Percentiles rank a stretch among this genome's conserved stretches.
Conservation (phyloP, 139 green algal species). For the Closterium sp. region DNA sequence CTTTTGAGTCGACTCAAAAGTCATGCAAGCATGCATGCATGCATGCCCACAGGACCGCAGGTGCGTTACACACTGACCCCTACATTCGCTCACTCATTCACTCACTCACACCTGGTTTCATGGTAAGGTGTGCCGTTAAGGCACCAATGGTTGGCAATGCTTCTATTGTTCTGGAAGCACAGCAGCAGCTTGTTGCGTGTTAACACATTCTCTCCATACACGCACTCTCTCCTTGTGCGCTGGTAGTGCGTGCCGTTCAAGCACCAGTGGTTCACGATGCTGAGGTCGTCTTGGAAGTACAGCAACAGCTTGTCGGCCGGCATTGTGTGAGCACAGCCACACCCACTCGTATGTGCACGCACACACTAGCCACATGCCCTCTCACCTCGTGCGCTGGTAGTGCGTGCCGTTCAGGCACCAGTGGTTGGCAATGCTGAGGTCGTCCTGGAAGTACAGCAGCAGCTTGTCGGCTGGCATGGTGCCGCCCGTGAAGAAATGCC, state of each 20-base stretch:
- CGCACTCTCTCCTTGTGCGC: conserved; percentile 56
- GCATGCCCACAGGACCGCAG: no score
- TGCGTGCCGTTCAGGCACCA: conserved; percentile 87
- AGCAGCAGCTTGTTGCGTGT: neutral
- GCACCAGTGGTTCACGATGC: conserved; percentile 69
- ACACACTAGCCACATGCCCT: neutral
- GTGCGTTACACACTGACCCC: no score
- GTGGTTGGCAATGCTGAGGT: conserved; percentile 66
- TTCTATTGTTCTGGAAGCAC: neutral
- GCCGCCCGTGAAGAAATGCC: conserved; percentile 92
- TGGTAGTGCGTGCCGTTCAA: conserved; percentile 89
- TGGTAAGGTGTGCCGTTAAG: no score
- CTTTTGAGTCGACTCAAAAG: no score
- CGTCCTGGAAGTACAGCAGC: conserved; percentile 84
- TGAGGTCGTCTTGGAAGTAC: conserved; percentile 67
- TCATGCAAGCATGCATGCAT: no score
- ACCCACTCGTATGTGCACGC: neutral
- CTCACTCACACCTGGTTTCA: no score
- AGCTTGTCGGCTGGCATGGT: conserved; percentile 90
- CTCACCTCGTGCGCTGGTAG: conserved; percentile 76
- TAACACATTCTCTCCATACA: neutral
- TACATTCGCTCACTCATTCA: neutral
- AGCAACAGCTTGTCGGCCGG: neutral
- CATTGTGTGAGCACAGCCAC: neutral
- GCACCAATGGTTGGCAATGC: no score